phyloP scores from a whole-genome alignment of 2,329 filamentous ascomycete species.

The Phialemoniopsis sp. region DNA sequence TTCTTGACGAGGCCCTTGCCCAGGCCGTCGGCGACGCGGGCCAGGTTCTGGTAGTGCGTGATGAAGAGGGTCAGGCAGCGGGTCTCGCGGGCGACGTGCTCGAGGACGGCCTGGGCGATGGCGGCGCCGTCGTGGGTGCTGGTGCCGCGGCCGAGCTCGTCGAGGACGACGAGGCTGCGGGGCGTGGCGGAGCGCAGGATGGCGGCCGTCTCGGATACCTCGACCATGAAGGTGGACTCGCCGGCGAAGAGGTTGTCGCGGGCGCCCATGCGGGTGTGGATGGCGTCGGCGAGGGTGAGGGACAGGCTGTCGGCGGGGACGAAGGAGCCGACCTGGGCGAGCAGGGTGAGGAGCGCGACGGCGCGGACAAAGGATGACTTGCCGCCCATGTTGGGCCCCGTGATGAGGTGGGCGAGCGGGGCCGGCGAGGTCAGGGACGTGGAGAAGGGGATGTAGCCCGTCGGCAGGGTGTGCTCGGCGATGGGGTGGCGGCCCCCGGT shows the following conservation, averaged over 20 bases:
- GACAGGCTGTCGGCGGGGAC: slow-evolving; percentile 74
- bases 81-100: slow-evolving; percentile 73
- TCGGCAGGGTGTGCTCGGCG: slow-evolving; percentile 84
- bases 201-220: slow-evolving; percentile 85
- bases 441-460: slow-evolving; percentile 88
- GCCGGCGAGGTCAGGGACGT: slow-evolving; percentile 64
- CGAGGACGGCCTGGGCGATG: slow-evolving; percentile 87
- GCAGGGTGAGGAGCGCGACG: slow-evolving; percentile 85
- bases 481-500: slow-evolving; percentile 83
- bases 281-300: slow-evolving; percentile 82
- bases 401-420: slow-evolving; percentile 78
- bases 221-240: slow-evolving; percentile 97
- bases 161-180: slow-evolving; percentile 82
- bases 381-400: slow-evolving; percentile 97
- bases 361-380: slow-evolving; percentile 97
- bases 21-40: slow-evolving; percentile 65
- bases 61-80: slow-evolving; percentile 88
- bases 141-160: slow-evolving; percentile 91
- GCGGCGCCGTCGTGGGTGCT: slow-evolving; percentile 94
- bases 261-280: slow-evolving; percentile 94
- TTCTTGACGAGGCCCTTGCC: slow-evolving; percentile 64
- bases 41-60: slow-evolving; percentile 91
- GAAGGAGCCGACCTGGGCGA: slow-evolving; percentile 92
- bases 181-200: slow-evolving; percentile 88
- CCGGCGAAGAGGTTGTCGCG: slow-evolving; percentile 94